Base-by-base conservation (phyloP, 2,329 filamentous ascomycete species). In the Pyricularia grisea region DNA sequence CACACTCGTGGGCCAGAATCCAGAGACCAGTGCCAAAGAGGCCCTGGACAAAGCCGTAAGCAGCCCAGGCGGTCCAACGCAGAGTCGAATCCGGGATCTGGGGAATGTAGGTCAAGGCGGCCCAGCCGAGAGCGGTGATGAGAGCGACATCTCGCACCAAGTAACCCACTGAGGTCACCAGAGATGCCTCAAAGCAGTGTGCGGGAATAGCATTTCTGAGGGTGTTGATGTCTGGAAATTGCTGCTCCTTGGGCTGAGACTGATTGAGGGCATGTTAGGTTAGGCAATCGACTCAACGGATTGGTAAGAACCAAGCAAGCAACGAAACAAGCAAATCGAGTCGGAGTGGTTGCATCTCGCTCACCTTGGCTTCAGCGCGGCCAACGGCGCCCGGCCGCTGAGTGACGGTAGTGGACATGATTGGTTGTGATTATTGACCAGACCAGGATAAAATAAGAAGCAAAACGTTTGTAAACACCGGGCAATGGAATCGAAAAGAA, bases 1-100 rank as follows among this genome's bases (percentile, higher is more conserved):
- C 90, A 76, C 87, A 89, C 77, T 92, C 90, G 76, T 92, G 90
- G 20, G 86, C 89, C 60, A 91, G 80, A 72, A 90, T 88, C 90
- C 89, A 92, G 73, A 92, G 79, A 3, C 89, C 89, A 3, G 88
- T 90, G 76, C 87, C 87, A 73, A 90, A 79, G 31, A 89, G 83
- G 67, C 89, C 89, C 78, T 91, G 88, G 65, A 85, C 73, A 76
- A 87, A 89, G 72, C 86, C 84, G 76, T 92, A 91, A 63, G 78
- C 76, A 33, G 79, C 78, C 87, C 87, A 90, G 70, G 84, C 82
- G 12, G 79, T 73, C 69, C 77, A 74, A 70, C 85, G 84, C 65
- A 82, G 74, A 70, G 75, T 73, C 42, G 78, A 74, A 71, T 81
- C 80, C 69, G 81, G 77, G 69, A 89, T 79, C 67, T 77, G 74